These are phyloP conservation scores for Teratosphaeria zuluensis DNA, from an alignment of 2,329 filamentous ascomycete genomes.

Conservation along the genomic window DNA sequence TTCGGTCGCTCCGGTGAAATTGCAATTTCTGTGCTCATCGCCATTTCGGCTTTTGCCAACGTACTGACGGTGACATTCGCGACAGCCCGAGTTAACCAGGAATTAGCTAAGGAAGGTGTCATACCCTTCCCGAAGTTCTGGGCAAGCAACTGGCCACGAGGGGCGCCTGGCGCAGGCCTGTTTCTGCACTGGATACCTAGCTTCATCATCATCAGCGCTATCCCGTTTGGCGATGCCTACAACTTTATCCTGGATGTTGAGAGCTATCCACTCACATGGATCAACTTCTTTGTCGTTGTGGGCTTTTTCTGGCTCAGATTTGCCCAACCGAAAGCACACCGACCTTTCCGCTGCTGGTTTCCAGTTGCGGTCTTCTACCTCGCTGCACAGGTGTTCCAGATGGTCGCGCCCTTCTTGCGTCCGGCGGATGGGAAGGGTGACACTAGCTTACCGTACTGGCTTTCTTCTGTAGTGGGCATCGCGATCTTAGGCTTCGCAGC, in stretches of 20 bases:
- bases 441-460: slow-evolving; percentile 42
- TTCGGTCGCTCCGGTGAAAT: slow-evolving; percentile 45
- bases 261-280: slow-evolving; percentile 50
- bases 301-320: slow-evolving; percentile 40
- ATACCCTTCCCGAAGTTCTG: slow-evolving; percentile 53
- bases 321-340: slow-evolving; percentile 31
- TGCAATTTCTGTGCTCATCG: slow-evolving; percentile 55
- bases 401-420: slow-evolving; percentile 43
- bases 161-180: slow-evolving; percentile 51
- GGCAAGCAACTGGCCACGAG: slow-evolving; percentile 55
- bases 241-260: slow-evolving; percentile 38
- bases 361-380: slow-evolving; percentile 45
- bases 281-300: slow-evolving; percentile 43
- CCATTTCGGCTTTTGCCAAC: slow-evolving; percentile 58
- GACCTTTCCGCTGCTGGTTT: slow-evolving; percentile 40
- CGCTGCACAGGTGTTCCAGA: slow-evolving; percentile 44
- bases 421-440: slow-evolving; percentile 40
- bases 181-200: slow-evolving; percentile 57
- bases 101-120: slow-evolving; percentile 57
- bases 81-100: slow-evolving; percentile 56
- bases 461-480: slow-evolving; percentile 45
- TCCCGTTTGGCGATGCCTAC: slow-evolving; percentile 58
- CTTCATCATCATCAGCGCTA: slow-evolving; percentile 56
- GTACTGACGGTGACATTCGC: slow-evolving; percentile 60
- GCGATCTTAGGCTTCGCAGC: slow-evolving; percentile 41